Evolutionary conservation across 2,329 filamentous ascomycete species (phyloP), one percentile per base, ranked within the genome.

Genomic region (Penicillium sp.): DNA sequence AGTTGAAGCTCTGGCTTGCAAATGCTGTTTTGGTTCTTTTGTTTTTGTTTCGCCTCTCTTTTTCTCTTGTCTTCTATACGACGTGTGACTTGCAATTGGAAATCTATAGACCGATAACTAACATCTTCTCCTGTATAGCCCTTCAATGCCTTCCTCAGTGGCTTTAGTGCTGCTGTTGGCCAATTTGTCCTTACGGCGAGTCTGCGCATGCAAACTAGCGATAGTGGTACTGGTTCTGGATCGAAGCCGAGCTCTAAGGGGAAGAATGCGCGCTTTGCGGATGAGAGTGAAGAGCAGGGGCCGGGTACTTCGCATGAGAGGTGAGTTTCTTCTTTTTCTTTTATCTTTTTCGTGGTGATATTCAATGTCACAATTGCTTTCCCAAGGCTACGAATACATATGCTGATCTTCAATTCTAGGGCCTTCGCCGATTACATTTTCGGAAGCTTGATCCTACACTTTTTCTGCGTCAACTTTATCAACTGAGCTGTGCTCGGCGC

Each of bases 381-480:
- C 4, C 15, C 17, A 23, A 17, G 10, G 13, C 12, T 3, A 47
- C 4, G 38, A 38, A n/a, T 15, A 13, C 13, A 33, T 3, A 23
- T 58, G 33, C 49, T 43, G 12, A 49, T 45, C 39, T 53, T 10
- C 59, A 52, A 52, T 57, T 57, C 66, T 43, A 96, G 92, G 75
- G 93, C 94, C 39, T 99, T 99, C 76, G 93, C 94, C 72, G 94
- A 99, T 79, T 99, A 89, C 73, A 83, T 99, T 60, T 91, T 97
- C 68, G 94, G 93, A 74, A 97, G 93, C 76, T 76, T 99, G 75
- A 91, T 97, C 74, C 80, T 97, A 75, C 94, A 99, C 81, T 96
- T 97, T 81, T 99, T 99, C 83, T 97, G 93, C 79, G 87, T 97
- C 75, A 99, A 99, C 84, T 99, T 99, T 78, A 97, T 99, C 82